Evolutionary conservation across 2,329 filamentous ascomycete genomes (phyloP), one percentile per base, ranked within the genome.

Genomic region (Colletotrichum shisoi): DNA sequence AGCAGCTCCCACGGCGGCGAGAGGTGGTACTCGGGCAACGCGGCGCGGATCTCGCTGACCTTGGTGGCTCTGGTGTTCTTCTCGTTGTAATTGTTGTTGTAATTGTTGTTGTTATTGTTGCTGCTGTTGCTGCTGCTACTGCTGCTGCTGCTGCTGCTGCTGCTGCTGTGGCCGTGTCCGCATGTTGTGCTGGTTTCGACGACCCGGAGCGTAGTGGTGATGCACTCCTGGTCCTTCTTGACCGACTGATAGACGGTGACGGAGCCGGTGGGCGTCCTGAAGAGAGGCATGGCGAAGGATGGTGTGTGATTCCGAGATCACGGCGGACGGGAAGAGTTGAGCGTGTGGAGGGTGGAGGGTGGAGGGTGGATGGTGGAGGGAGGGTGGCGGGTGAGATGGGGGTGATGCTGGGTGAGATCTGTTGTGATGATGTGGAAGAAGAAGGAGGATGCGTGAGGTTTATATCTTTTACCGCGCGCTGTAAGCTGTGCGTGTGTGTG

Each of bases 1-100:
- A 64, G 40, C 1, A 67, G 64, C 24, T 54, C 39, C 64, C 64
- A 67, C 13, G 64, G 64, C 9, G 61, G 21, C 4, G 61, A 62
- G 42, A 49, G 39, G 49, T 67, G 53, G 37, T 67, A 67, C 24
- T 67, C 64, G 15, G 64, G 54, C n/a, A 59, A 34, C 3, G 45
- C 40, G 19, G 45, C 57, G 17, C 12, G 21, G 31, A 59, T 19
- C 2, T 27, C 27, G 21, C 21, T 21, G 21, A 21, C 21, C 21
- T 21, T 21, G 34, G n/a, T 27, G 52, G 34, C n/a, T 34, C 2
- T 34, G 31, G 31, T 34, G 31, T 9, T 9, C 0, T 34, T 3
- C n/a, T n/a, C n/a, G n/a, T n/a, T n/a, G n/a, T n/a, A n/a, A 7
- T 2, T 2, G 8, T 9, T 34, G 31, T 9, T 34, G 31, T 9